These are phyloP conservation scores for Hyaloscypha hepaticicola DNA, from an alignment of 495 filamentous ascomycete species.

Conservation along the genomic window DNA sequence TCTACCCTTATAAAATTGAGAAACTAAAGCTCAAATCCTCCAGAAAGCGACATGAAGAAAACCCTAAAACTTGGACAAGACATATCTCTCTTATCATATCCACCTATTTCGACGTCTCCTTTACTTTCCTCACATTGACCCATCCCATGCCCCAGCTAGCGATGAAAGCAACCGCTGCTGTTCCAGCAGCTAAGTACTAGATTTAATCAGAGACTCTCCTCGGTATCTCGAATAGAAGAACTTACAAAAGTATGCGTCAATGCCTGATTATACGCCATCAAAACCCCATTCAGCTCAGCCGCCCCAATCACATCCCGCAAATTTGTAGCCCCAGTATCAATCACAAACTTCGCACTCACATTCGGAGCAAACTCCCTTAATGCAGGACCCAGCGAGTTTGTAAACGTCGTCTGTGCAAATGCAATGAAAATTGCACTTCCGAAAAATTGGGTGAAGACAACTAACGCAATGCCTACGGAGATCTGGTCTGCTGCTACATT, in stretches of 20 bases:
- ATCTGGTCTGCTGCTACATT: constrained; percentile 49
- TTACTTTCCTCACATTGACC: constrained; percentile 50
- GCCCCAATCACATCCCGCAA: constrained; percentile 7
- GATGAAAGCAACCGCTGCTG: constrained; percentile 32
- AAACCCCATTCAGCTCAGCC: constrained; percentile 5
- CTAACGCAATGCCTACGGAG: constrained; percentile 55
- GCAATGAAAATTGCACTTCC: constrained; percentile 60
- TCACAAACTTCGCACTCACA: constrained; percentile 7
- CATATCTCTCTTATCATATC: too few relatives aligned
- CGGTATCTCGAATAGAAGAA: constrained; percentile 42
- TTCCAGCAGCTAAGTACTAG: constrained; percentile 39
- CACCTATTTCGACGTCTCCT: constrained; percentile 19
- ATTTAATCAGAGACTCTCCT: constrained; percentile 34
- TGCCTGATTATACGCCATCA: constrained; percentile 22
- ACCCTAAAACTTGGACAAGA: too few relatives aligned
- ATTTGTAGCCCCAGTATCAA: constrained; percentile 14
- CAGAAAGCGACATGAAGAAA: too few relatives aligned
- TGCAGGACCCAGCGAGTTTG: background rate
- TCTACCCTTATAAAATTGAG: too few relatives aligned
- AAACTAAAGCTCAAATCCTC: too few relatives aligned
- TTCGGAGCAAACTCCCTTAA: constrained; percentile 11
- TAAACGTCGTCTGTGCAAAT: constrained; percentile 19
- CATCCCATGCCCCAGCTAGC: constrained; percentile 53
- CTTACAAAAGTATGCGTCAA: constrained; percentile 22
- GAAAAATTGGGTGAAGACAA: constrained; percentile 60